phyloP scores from a whole-genome alignment of 305 asterid species.

The Fraxinus baroniana region DNA sequence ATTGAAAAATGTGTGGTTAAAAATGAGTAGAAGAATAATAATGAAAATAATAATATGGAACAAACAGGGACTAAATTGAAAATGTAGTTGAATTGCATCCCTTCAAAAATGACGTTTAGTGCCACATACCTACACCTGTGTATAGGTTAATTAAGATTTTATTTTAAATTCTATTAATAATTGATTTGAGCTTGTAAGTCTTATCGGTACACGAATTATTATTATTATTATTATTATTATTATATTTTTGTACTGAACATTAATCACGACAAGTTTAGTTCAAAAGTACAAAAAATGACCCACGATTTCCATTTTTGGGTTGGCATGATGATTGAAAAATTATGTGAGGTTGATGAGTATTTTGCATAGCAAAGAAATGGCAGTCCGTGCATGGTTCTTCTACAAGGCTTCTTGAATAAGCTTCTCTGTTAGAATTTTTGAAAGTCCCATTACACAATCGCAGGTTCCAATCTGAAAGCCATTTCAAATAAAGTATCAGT shows the following conservation, averaged over 20 bases:
- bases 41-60: too few relatives aligned
- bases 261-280: not conserved
- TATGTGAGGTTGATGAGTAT: not conserved
- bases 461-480: slow-evolving; percentile 65
- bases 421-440: slow-evolving; percentile 63
- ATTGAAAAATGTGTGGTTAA: too few relatives aligned
- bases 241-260: too few relatives aligned
- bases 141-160: not conserved
- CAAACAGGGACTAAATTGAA: too few relatives aligned
- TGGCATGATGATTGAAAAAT: not conserved
- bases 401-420: slow-evolving; percentile 64
- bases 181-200: not conserved
- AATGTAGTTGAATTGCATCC: not conserved
- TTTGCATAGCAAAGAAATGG: not conserved
- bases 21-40: too few relatives aligned
- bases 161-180: too few relatives aligned
- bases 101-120: not conserved
- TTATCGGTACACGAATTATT: not conserved
- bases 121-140: not conserved
- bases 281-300: not conserved
- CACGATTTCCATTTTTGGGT: not conserved
- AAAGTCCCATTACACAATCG: slow-evolving; percentile 87
- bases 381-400: slow-evolving; percentile 16
- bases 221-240: too few relatives aligned
- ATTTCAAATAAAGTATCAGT: slow-evolving; percentile 1